Percentiles rank a stretch among this genome's conserved stretches.
phyloP scores from a whole-genome alignment of 1,284 basidiomycete species.

The Ganoderma sinense region DNA sequence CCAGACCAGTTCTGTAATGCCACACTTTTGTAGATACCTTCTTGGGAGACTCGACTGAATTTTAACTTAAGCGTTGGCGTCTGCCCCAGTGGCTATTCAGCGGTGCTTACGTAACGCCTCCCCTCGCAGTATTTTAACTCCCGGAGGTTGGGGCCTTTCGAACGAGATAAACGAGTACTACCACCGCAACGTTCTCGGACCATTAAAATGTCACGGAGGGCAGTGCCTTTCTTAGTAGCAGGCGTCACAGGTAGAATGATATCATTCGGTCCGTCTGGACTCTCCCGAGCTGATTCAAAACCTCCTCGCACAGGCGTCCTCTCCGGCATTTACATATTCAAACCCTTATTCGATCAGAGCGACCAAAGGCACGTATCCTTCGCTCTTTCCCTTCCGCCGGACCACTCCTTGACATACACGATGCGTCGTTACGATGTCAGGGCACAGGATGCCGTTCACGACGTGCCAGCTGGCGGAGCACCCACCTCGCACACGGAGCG shows the following conservation, averaged over 20 bases:
- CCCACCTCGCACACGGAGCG: constrained; percentile 10
- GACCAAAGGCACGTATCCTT: constrained; percentile 18
- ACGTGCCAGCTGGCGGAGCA: constrained; percentile 3
- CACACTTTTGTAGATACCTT: background rate
- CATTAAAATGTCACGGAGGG: constrained; percentile 36
- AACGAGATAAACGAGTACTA: constrained; percentile 21
- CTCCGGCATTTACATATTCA: constrained; percentile 70
- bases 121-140: background rate
- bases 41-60: background rate
- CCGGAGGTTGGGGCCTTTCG: background rate
- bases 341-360: constrained; percentile 42
- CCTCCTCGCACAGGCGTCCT: constrained; percentile 51
- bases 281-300: background rate
- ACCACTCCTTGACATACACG: constrained; percentile 8
- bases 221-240: constrained; percentile 40
- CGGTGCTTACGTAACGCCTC: constrained; percentile 18
- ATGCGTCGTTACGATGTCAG: constrained; percentile 12
- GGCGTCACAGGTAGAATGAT: constrained; percentile 40
- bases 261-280: background rate
- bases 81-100: background rate
- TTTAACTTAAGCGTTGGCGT: constrained; percentile 7
- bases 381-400: constrained; percentile 5
- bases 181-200: constrained; percentile 20
- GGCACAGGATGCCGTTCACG: background rate
- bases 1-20: background rate